phyloP scores from a whole-genome alignment of 2,329 filamentous ascomycete genomes.

The Pseudopithomyces chartarum region DNA sequence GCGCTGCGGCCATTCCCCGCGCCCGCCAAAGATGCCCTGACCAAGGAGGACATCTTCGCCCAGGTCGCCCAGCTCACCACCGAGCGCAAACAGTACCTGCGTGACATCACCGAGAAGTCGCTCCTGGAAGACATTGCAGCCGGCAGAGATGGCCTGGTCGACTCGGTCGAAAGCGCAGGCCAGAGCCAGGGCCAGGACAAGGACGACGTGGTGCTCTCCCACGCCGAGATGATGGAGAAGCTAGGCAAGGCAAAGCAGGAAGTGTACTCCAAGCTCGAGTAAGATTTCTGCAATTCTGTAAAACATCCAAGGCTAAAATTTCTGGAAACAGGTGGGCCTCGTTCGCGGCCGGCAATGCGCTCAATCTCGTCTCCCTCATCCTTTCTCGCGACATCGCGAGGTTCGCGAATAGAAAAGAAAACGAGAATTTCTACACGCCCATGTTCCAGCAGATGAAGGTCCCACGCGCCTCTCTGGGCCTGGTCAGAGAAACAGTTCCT shows the following conservation, averaged over 20 bases:
- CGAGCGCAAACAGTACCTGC: constrained; percentile 77
- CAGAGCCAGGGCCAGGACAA: constrained; percentile 52
- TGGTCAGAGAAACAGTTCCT: constrained; percentile 29
- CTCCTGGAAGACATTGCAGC: constrained; percentile 70
- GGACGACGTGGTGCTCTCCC: constrained; percentile 43
- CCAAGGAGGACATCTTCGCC: constrained; percentile 62
- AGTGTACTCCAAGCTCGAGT: constrained; percentile 50
- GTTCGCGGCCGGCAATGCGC: constrained; percentile 36
- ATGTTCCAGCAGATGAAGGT: constrained; percentile 34
- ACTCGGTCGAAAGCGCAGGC: constrained; percentile 51
- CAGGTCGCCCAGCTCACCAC: constrained; percentile 80
- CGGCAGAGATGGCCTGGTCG: constrained; percentile 48
- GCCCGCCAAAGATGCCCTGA: constrained; percentile 55
- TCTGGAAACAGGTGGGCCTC: constrained; percentile 32
- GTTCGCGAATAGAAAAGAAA: constrained; percentile 18
- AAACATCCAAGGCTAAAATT: constrained; percentile 23
- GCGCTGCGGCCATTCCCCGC: constrained; percentile 69
- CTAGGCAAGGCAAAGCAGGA: constrained; percentile 47
- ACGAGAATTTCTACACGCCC: constrained; percentile 32
- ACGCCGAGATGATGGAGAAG: constrained; percentile 45
- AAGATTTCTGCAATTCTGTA: constrained; percentile 53
- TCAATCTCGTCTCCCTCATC: constrained; percentile 39
- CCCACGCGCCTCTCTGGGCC: constrained; percentile 44
- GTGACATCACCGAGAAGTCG: constrained; percentile 74
- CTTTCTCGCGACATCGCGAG: constrained; percentile 37